Percentiles rank a stretch among this genome's conserved stretches.
phyloP scores from a whole-genome alignment of 495 filamentous ascomycete genomes.

The Aspergillus saccharolyticus region DNA sequence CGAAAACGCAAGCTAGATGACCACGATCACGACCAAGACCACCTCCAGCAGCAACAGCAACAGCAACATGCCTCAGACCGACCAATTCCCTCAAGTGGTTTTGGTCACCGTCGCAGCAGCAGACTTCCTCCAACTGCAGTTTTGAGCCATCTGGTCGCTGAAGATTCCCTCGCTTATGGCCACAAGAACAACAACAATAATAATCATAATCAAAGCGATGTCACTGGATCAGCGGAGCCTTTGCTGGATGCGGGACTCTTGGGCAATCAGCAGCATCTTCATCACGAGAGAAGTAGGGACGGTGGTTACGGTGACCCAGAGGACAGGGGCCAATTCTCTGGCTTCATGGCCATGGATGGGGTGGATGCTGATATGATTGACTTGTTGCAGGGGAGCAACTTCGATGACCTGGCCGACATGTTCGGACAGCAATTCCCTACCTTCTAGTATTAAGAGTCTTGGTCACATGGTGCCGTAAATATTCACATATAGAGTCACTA shows the following conservation, averaged over 20 bases:
- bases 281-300: not conserved
- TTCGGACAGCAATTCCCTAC: slow-evolving; percentile 36
- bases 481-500: too few species aligned
- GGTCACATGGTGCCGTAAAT: too few species aligned
- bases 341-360: slow-evolving; percentile 15
- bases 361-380: slow-evolving; percentile 39
- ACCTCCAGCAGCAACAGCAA: not conserved
- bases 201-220: not conserved
- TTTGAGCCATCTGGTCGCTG: not conserved
- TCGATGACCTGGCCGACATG: slow-evolving; percentile 36
- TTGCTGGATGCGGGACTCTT: not conserved
- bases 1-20: not conserved
- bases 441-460: slow-evolving; percentile 23
- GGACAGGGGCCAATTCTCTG: slow-evolving; percentile 3
- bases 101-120: too few species aligned
- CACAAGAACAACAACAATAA: not conserved
- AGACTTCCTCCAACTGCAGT: too few species aligned
- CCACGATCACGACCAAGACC: not conserved
- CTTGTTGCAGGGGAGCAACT: slow-evolving; percentile 33
- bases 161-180: not conserved
- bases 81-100: too few species aligned
- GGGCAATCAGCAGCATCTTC: too few species aligned
- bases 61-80: not conserved
- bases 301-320: not conserved
- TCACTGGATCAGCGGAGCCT: too few species aligned